A percentile compares a stretch with the other conserved stretches of the same genome.
Conservation (phyloP, 2,329 filamentous ascomycete species). For the Botrytis medusae region DNA sequence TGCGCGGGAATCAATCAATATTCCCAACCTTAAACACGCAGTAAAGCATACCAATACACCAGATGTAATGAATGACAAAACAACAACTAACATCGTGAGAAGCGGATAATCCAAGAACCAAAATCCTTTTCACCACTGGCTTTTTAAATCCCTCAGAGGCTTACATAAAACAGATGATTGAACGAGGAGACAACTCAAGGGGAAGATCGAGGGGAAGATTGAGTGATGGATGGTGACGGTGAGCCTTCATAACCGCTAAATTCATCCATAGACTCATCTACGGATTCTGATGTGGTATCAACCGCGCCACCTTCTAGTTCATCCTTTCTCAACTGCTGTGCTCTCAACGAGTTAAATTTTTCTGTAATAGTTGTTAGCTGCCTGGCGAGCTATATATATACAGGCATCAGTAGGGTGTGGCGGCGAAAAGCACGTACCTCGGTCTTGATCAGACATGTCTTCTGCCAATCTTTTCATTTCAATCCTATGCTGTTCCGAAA, state of each 20-base stretch:
- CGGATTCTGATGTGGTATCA: neutral
- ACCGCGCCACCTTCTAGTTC: neutral
- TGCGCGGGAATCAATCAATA: neutral
- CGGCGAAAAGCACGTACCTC: conserved; percentile 12
- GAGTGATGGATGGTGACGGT: neutral
- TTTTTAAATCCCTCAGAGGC: neutral
- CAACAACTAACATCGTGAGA: neutral
- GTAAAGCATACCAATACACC: neutral
- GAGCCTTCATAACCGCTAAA: conserved; percentile 3
- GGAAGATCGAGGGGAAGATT: neutral
- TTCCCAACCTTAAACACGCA: neutral
- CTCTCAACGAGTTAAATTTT: neutral
- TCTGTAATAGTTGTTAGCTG: conserved; percentile 6
- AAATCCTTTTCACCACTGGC: neutral
- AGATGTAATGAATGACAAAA: neutral
- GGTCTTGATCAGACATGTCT: neutral
- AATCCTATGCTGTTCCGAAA: conserved; percentile 17
- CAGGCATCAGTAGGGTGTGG: neutral
- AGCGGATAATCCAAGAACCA: neutral
- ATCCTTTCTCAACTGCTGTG: conserved; percentile 1
- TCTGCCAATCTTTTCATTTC: conserved; percentile 14
- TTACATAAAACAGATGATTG: neutral
- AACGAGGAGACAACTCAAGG: neutral
- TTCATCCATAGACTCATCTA: neutral
- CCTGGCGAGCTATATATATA: neutral